These are phyloP conservation scores for Hemisphaericaspora nanyangensis DNA, from an alignment of 805 yeast species.

Conservation along the genomic window DNA sequence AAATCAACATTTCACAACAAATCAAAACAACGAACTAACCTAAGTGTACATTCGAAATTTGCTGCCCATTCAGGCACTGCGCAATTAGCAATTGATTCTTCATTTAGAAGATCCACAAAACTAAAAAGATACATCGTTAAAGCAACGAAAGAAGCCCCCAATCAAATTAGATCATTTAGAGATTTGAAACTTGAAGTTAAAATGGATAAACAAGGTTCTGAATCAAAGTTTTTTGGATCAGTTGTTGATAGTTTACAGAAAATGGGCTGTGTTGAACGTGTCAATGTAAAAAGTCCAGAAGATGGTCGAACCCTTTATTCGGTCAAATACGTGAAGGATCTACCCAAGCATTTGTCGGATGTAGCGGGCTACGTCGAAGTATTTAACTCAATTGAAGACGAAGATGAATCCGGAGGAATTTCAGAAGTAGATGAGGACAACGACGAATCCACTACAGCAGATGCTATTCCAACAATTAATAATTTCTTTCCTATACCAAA, in stretches of 20 bases:
- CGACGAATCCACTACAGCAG: constrained; percentile 13
- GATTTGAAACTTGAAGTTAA: constrained; percentile 61
- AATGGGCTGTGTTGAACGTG: constrained; percentile 45
- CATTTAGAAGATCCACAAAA: constrained; percentile 24
- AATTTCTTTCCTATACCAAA: constrained; percentile 58
- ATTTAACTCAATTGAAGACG: constrained; percentile 8
- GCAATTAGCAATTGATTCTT: constrained; percentile 1
- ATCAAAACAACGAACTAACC: constrained; percentile 51
- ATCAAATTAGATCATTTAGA: constrained; percentile 53
- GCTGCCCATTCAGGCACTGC: constrained; percentile 8
- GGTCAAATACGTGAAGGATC: constrained; percentile 40
- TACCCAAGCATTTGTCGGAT: constrained; percentile 46
- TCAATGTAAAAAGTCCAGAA: constrained; percentile 41
- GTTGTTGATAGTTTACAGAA: constrained; percentile 44
- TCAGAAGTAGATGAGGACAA: constrained; percentile 18
- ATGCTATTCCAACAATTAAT: constrained; percentile 39
- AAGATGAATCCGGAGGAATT: constrained; percentile 21
- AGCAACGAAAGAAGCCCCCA: constrained; percentile 54
- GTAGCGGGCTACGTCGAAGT: constrained; percentile 37
- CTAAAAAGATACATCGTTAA: constrained; percentile 39
- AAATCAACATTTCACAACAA: constrained; percentile 25
- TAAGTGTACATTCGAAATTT: constrained; percentile 50
- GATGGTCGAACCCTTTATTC: constrained; percentile 32
- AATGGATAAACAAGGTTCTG: constrained; percentile 37
- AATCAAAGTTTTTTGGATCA: constrained; percentile 46